Evolutionary conservation across 371 early-diverging fungal genomes (phyloP).

Genomic region (Synchytrium microbalum): DNA sequence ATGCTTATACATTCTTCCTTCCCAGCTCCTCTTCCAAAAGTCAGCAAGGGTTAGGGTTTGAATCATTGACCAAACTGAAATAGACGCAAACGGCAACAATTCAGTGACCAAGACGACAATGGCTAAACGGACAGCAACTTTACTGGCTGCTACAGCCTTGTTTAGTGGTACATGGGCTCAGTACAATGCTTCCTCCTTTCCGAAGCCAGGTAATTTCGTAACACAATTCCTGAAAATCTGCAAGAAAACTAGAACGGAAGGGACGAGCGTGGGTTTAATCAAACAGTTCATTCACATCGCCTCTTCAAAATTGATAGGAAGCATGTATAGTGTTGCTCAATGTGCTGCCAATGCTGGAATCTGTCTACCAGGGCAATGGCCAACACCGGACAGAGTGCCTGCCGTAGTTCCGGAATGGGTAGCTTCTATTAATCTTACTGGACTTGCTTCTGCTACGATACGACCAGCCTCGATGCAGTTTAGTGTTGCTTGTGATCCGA

Average conservation of each 20-base stretch:
- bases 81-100: too few relatives aligned
- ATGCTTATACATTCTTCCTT: too few relatives aligned
- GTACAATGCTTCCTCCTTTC: background rate
- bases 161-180: background rate
- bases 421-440: background rate
- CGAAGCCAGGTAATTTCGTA: background rate
- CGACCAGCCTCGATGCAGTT: background rate
- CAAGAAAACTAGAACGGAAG: too few relatives aligned
- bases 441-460: background rate
- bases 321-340: background rate
- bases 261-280: too few relatives aligned
- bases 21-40: too few relatives aligned
- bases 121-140: too few relatives aligned
- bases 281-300: background rate
- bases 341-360: background rate
- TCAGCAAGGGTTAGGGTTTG: too few relatives aligned
- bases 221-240: background rate
- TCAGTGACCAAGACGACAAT: too few relatives aligned
- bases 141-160: too few relatives aligned
- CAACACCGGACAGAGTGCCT: background rate
- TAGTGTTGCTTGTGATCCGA: background rate
- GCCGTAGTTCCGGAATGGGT: background rate
- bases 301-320: background rate
- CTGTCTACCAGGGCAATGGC: conserved; percentile 2
- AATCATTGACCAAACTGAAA: too few relatives aligned